phyloP scores from a whole-genome alignment of 2,329 filamentous ascomycete genomes.

The Scorias spongiosa region DNA sequence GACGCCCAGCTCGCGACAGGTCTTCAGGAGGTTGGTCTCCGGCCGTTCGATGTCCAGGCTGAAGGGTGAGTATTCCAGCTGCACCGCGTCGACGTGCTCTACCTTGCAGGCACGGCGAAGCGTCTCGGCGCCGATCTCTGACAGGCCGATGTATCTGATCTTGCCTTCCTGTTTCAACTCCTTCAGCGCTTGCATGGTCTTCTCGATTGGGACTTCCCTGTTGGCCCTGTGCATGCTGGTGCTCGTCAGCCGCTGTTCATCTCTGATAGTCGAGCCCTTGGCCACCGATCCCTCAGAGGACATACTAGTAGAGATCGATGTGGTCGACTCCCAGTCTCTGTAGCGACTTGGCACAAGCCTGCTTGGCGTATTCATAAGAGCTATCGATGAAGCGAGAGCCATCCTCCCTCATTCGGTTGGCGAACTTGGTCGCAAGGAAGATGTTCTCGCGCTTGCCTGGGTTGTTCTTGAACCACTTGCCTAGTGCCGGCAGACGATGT shows the following conservation, averaged over 20 bases:
- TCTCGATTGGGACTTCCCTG: constrained; percentile 29
- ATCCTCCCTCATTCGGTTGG: constrained; percentile 25
- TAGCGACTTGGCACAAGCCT: constrained; percentile 26
- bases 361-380: constrained; percentile 25
- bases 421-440: constrained; percentile 41
- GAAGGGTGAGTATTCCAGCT: constrained; percentile 41
- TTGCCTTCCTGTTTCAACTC: constrained; percentile 38
- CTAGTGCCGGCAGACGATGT: constrained; percentile 2
- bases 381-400: constrained; percentile 22
- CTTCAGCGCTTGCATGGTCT: constrained; percentile 35
- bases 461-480: constrained; percentile 25
- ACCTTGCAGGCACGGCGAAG: constrained; percentile 37
- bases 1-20: constrained; percentile 43
- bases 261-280: neutral
- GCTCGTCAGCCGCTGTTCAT: neutral
- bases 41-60: constrained; percentile 43
- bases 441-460: constrained; percentile 33
- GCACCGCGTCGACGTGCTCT: constrained; percentile 35
- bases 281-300: neutral
- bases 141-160: constrained; percentile 42
- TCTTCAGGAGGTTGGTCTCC: constrained; percentile 34
- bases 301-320: constrained; percentile 28
- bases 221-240: constrained; percentile 28
- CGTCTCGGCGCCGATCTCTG: constrained; percentile 34
- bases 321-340: constrained; percentile 23